These are phyloP conservation scores for Barnettozyma populi DNA, from an alignment of 805 yeast species.

Conservation along the genomic window DNA sequence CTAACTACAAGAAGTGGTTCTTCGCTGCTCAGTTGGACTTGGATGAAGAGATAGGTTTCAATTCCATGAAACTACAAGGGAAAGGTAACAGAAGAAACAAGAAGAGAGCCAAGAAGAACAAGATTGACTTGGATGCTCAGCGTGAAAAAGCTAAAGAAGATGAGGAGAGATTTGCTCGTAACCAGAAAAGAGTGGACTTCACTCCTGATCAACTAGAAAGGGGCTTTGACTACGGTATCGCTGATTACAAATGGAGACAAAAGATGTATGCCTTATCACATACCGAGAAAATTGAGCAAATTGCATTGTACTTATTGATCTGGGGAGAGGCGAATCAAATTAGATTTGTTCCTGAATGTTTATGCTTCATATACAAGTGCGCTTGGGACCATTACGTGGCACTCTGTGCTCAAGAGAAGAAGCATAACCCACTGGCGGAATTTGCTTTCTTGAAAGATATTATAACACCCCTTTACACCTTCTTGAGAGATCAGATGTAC, in stretches of 20 bases:
- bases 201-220: constrained; percentile 38
- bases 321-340: constrained; percentile 93
- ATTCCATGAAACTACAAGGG: constrained; percentile 48
- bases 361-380: constrained; percentile 79
- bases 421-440: constrained; percentile 27
- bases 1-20: constrained; percentile 90
- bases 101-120: constrained; percentile 37
- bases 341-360: constrained; percentile 82
- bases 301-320: constrained; percentile 64
- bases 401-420: constrained; percentile 13
- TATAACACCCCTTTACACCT: constrained; percentile 67
- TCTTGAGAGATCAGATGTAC: constrained; percentile 51
- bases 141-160: constrained; percentile 38
- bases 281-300: constrained; percentile 51
- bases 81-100: constrained; percentile 38
- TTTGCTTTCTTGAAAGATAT: constrained; percentile 53
- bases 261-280: constrained; percentile 44
- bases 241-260: constrained; percentile 59
- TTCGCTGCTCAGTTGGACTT: constrained; percentile 78
- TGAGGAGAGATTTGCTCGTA: constrained; percentile 43
- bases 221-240: constrained; percentile 49
- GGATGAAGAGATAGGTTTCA: constrained; percentile 62
- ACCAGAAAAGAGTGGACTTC: constrained; percentile 49
- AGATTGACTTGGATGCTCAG: constrained; percentile 30
- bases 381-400: constrained; percentile 60